Percentiles rank a stretch among this genome's conserved stretches.
Conservation (phyloP, 176 grass and related monocot genomes). For the Ananas comosus region DNA sequence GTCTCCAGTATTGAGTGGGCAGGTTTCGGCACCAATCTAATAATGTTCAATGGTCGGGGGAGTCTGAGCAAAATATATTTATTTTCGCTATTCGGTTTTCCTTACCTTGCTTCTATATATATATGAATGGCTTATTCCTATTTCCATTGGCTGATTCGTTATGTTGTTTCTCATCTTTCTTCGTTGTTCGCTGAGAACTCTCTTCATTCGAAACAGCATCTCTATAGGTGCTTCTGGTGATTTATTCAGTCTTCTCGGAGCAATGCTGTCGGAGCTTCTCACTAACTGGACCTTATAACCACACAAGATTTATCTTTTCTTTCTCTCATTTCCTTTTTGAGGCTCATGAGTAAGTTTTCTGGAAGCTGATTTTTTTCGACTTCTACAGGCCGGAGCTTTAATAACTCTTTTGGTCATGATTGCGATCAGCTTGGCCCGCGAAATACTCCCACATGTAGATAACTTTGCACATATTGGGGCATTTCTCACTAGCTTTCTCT, state of each 20-base stretch:
- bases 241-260: conserved; percentile 77
- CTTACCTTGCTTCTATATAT: too few species aligned
- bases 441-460: conserved; percentile 68
- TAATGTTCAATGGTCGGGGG: too few species aligned
- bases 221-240: conserved; percentile 76
- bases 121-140: too few species aligned
- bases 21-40: too few species aligned
- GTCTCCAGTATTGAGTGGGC: too few species aligned
- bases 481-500: conserved; percentile 55
- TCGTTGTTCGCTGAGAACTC: conserved; percentile 1
- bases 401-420: conserved; percentile 69
- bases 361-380: not conserved
- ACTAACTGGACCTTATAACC: conserved; percentile 80
- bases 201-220: conserved; percentile 67
- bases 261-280: conserved; percentile 75
- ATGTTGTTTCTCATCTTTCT: too few species aligned
- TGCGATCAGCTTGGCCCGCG: conserved; percentile 54
- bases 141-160: too few species aligned
- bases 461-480: conserved; percentile 90
- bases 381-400: conserved; percentile 36
- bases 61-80: too few species aligned
- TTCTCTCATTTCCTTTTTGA: too few species aligned
- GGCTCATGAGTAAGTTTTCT: not conserved
- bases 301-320: conserved; percentile 39
- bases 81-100: too few species aligned